A percentile compares a stretch with the other conserved stretches of the same genome.
These are phyloP conservation scores for Laetiporus sulphureus DNA, from an alignment of 1,284 basidiomycete genomes.

Conservation along the genomic window DNA sequence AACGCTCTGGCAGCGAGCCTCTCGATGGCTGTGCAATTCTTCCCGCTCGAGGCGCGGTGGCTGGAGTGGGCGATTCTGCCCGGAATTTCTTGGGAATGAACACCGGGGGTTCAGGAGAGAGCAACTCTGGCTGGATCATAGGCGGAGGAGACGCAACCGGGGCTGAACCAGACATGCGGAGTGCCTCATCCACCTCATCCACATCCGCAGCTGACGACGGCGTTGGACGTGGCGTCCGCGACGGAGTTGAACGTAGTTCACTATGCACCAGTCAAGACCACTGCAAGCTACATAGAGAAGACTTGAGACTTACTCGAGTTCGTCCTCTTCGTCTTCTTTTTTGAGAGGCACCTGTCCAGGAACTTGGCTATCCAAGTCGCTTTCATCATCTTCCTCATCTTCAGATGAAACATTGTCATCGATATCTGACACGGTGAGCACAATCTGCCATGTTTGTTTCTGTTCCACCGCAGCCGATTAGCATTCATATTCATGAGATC, in stretches of 20 bases:
- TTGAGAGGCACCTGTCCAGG: no score
- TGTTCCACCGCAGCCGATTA: neutral
- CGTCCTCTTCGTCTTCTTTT: no score
- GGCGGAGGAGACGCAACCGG: neutral
- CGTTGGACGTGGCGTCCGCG: no score
- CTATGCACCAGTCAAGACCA: no score
- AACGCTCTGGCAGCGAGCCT: conserved; percentile 20
- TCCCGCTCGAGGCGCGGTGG: no score
- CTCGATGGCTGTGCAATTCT: conserved; percentile 6
- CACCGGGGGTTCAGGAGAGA: no score
- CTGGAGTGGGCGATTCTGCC: conserved; percentile 3
- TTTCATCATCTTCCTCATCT: conserved; percentile 6
- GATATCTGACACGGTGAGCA: conserved; percentile 13
- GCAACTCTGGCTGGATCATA: no score
- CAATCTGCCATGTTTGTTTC: conserved; percentile 11
- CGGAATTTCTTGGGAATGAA: conserved; percentile 4
- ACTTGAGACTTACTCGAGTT: no score
- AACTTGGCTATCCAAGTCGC: neutral
- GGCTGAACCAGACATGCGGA: neutral
- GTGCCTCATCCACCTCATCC: neutral
- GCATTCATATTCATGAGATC: neutral
- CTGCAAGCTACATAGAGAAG: no score
- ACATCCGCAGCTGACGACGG: no score
- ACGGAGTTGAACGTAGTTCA: no score
- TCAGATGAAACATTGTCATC: conserved; percentile 11